Percentiles rank a stretch among this genome's conserved stretches.
Evolutionary conservation across 1,284 basidiomycete genomes (phyloP).

Genomic region (Calocybe gambosa): DNA sequence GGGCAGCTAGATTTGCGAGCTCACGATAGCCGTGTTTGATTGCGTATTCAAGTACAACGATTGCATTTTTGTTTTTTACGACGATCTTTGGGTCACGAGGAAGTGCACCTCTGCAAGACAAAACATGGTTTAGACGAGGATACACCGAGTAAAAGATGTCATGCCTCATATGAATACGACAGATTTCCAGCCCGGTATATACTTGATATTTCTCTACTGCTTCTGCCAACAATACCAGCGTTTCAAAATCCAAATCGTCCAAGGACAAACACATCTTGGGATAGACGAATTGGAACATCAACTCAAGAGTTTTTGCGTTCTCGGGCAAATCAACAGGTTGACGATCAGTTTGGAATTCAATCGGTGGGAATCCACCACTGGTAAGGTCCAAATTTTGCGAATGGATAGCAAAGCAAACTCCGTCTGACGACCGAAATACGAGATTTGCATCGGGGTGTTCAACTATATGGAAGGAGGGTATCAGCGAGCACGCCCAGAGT

Average conservation of each 20-base stretch:
- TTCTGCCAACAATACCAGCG: not conserved
- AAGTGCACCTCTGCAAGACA: not conserved
- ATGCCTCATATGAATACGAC: constrained; percentile 17
- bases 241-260: not conserved
- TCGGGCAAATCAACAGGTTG: constrained; percentile 16
- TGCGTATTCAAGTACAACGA: not conserved
- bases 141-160: not conserved
- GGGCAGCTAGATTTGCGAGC: constrained; percentile 1
- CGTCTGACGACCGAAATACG: constrained; percentile 22
- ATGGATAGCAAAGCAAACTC: constrained; percentile 22
- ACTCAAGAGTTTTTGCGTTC: constrained; percentile 15
- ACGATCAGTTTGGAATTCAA: constrained; percentile 1
- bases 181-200: not conserved
- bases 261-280: constrained; percentile 10
- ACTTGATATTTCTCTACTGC: constrained; percentile 6
- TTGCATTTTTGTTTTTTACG: not conserved
- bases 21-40: not conserved
- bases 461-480: constrained; percentile 13
- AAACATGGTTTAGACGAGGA: not conserved
- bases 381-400: constrained; percentile 21
- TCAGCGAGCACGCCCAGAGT: not conserved
- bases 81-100: not conserved
- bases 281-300: constrained; percentile 19
- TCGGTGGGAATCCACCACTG: constrained; percentile 18
- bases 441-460: constrained; percentile 21